These are phyloP conservation scores for Talaromyces ruber DNA, from an alignment of 495 filamentous ascomycete species.

Conservation along the genomic window DNA sequence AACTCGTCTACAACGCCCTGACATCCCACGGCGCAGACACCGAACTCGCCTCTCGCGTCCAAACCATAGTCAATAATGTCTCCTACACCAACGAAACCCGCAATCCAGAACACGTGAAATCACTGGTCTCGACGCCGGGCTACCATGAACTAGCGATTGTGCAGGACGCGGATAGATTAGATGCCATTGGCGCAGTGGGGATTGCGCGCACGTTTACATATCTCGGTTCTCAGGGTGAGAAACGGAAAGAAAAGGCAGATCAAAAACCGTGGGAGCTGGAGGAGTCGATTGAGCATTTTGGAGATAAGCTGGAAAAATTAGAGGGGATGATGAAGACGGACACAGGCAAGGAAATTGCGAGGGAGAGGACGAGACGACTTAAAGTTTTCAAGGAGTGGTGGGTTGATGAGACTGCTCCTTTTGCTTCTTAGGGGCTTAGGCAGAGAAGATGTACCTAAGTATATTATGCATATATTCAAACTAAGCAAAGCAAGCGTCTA, in stretches of 20 bases:
- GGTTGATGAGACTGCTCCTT: constrained; percentile 49
- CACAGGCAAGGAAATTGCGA: constrained; percentile 58
- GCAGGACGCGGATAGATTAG: constrained; percentile 84
- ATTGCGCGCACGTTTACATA: constrained; percentile 74
- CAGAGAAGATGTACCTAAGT: background rate
- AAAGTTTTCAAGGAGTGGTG: constrained; percentile 61
- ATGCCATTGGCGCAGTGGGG: constrained; percentile 81
- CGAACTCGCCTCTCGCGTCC: constrained; percentile 52
- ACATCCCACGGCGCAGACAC: constrained; percentile 42
- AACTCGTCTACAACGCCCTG: constrained; percentile 50
- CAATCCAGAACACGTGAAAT: constrained; percentile 41
- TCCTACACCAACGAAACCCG: constrained; percentile 68
- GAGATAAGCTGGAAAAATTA: constrained; percentile 67
- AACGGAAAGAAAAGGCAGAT: constrained; percentile 16
- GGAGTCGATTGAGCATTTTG: constrained; percentile 63
- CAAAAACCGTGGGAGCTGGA: constrained; percentile 43
- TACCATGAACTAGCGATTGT: constrained; percentile 75
- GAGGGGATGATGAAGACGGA: constrained; percentile 79
- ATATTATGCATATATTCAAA: background rate
- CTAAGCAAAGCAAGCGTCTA: constrained; percentile 1
- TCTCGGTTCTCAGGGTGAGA: constrained; percentile 49
- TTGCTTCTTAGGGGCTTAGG: background rate
- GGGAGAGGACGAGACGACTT: constrained; percentile 54
- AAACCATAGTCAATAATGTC: constrained; percentile 62
- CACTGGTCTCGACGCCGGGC: constrained; percentile 36